Evolutionary conservation across 2,329 filamentous ascomycete genomes (phyloP).

Genomic region (Neopestalotiopsis clavispora): DNA sequence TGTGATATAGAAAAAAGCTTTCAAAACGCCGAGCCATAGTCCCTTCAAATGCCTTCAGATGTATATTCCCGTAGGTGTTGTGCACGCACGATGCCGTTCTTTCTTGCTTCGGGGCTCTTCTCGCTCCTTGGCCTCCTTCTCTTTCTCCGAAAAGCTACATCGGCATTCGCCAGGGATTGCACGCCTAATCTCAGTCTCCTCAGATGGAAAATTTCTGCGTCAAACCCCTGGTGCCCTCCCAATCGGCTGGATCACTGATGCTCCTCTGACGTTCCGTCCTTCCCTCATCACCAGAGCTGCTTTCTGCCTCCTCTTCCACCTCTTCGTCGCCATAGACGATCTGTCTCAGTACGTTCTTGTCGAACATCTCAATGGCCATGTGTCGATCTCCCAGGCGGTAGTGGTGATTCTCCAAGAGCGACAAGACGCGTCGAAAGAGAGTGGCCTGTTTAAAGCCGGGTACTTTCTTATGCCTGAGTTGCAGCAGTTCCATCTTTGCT

Average conservation of each 20-base stretch:
- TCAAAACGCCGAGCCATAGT: background rate
- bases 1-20: background rate
- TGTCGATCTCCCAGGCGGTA: constrained; percentile 86
- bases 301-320: constrained; percentile 41
- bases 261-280: constrained; percentile 63
- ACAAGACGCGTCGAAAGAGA: constrained; percentile 86
- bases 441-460: constrained; percentile 75
- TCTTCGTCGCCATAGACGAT: constrained; percentile 77
- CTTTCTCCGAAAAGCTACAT: background rate
- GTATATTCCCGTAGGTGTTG: background rate
- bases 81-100: background rate
- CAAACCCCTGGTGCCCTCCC: constrained; percentile 22
- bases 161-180: background rate
- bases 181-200: background rate
- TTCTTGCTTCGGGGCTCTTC: background rate
- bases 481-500: constrained; percentile 78
- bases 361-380: constrained; percentile 92
- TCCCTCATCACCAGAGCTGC: constrained; percentile 55
- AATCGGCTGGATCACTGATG: constrained; percentile 45
- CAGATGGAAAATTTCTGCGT: constrained; percentile 20
- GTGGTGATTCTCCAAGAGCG: constrained; percentile 84
- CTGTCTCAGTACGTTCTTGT: constrained; percentile 82
- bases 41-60: background rate
- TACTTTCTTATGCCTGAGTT: constrained; percentile 76
- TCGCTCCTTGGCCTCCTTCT: background rate